Conservation (phyloP, 495 filamentous ascomycete species). For the Talaromyces ruber region DNA sequence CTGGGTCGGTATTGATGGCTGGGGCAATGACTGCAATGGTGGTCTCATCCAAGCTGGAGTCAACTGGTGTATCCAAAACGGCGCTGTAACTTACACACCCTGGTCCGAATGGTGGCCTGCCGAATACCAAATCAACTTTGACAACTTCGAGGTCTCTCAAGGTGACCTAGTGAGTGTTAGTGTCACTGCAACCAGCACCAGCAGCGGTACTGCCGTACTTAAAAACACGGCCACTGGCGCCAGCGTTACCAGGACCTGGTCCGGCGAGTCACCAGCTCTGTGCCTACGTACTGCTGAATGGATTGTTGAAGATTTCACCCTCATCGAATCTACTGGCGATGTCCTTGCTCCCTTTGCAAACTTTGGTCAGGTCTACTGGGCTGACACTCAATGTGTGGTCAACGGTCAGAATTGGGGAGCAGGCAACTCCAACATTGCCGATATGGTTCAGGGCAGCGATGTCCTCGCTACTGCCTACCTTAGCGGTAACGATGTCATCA, state of each 20-base stretch:
- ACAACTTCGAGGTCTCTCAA: conserved; percentile 37
- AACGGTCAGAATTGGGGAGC: neutral
- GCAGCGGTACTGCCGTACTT: conserved; percentile 44
- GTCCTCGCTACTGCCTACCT: conserved; percentile 3
- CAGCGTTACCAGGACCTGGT: conserved; percentile 42
- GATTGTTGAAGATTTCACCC: conserved; percentile 58
- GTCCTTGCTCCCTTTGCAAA: conserved; percentile 40
- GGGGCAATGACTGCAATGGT: conserved; percentile 34
- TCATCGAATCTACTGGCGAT: conserved; percentile 20
- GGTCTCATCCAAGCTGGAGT: conserved; percentile 56
- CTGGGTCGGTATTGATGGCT: conserved; percentile 59
- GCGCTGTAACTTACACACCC: conserved; percentile 34
- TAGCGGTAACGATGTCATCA: conserved; percentile 5
- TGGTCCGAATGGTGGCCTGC: conserved; percentile 64
- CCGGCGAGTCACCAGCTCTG: conserved; percentile 21
- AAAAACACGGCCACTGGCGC: conserved; percentile 48
- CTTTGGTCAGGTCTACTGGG: conserved; percentile 24
- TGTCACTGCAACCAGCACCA: conserved; percentile 37
- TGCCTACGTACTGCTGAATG: conserved; percentile 49
- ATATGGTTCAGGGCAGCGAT: conserved; percentile 1
- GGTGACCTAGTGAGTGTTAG: conserved; percentile 50
- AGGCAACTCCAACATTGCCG: neutral
- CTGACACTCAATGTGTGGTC: neutral
- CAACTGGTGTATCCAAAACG: conserved; percentile 42
- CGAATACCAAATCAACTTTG: conserved; percentile 42